Conservation (phyloP, 768 basidiomycete species). For the Auricularia heimuer region DNA sequence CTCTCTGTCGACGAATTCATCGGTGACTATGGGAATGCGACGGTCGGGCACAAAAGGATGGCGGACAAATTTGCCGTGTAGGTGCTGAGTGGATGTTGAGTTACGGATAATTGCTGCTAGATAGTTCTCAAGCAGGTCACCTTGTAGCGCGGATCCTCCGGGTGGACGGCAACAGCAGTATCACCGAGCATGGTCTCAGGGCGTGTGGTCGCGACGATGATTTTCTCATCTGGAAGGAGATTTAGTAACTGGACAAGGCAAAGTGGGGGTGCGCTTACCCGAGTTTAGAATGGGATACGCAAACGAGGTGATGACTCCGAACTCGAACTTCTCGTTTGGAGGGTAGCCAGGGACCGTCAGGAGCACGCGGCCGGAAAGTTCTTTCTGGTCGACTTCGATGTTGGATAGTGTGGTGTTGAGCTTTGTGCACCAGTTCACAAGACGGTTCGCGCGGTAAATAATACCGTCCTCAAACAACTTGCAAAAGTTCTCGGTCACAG, state of each 20-base stretch:
- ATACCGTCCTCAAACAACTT: slow-evolving; percentile 83
- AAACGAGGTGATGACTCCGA: slow-evolving; percentile 94
- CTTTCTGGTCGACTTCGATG: slow-evolving; percentile 93
- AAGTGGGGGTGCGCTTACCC: slow-evolving; percentile 31
- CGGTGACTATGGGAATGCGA: slow-evolving; percentile 78
- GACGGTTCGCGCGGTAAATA: slow-evolving; percentile 88
- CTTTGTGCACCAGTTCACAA: slow-evolving; percentile 97
- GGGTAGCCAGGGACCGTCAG: slow-evolving; percentile 93
- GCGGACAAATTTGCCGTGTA: slow-evolving; percentile 83
- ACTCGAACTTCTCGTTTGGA: slow-evolving; percentile 90
- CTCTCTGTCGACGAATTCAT: slow-evolving; percentile 76
- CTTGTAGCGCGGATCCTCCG: slow-evolving; percentile 82
- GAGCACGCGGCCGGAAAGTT: slow-evolving; percentile 73
- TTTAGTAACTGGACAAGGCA: background rate
- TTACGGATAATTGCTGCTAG: background rate
- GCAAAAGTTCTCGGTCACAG: slow-evolving; percentile 88
- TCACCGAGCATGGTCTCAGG: slow-evolving; percentile 99
- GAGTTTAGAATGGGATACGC: slow-evolving; percentile 85
- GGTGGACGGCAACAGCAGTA: slow-evolving; percentile 94
- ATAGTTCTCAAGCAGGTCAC: slow-evolving; percentile 23
- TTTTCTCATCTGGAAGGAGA: slow-evolving; percentile 57
- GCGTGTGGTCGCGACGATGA: slow-evolving; percentile 93
- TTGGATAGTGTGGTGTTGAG: slow-evolving; percentile 97
- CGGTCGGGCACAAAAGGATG: slow-evolving; percentile 83
- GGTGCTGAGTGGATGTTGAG: slow-evolving; percentile 39